These are phyloP conservation scores for Ceratocystis cubensis DNA, from an alignment of 2,329 filamentous ascomycete genomes.

Conservation along the genomic window DNA sequence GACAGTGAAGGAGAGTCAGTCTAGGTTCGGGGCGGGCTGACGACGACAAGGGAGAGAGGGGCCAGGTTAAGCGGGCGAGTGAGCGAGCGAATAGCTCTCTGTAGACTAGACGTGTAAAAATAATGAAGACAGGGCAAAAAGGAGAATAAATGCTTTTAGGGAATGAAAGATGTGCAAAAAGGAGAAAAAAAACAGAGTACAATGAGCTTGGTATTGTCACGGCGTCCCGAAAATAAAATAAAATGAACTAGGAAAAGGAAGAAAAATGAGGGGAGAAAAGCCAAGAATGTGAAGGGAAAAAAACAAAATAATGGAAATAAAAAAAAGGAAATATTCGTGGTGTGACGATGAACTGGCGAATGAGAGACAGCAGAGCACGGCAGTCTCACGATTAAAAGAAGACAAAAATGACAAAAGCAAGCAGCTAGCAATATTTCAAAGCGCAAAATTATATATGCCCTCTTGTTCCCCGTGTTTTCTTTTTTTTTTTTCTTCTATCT, in stretches of 20 bases:
- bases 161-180: not conserved
- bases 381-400: not conserved
- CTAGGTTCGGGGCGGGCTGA: not conserved
- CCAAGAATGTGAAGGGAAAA: not conserved
- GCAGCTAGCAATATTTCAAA: too few relatives aligned
- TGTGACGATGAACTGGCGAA: not conserved
- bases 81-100: not conserved
- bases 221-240: not conserved
- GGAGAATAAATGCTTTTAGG: not conserved
- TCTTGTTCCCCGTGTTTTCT: not conserved
- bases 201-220: not conserved
- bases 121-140: constrained; percentile 5
- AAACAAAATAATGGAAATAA: not conserved
- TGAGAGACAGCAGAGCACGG: not conserved
- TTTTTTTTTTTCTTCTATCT: not conserved
- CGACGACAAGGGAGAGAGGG: not conserved
- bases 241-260: not conserved
- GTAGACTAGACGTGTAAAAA: not conserved
- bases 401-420: too few relatives aligned
- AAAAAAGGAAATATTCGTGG: not conserved
- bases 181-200: not conserved
- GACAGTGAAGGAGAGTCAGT: not conserved
- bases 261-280: constrained; percentile 1
- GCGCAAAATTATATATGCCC: not conserved
- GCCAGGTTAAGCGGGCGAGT: not conserved